These are phyloP conservation scores for Solanum sitiens DNA, from an alignment of 257 asterid genomes.

Conservation along the genomic window DNA sequence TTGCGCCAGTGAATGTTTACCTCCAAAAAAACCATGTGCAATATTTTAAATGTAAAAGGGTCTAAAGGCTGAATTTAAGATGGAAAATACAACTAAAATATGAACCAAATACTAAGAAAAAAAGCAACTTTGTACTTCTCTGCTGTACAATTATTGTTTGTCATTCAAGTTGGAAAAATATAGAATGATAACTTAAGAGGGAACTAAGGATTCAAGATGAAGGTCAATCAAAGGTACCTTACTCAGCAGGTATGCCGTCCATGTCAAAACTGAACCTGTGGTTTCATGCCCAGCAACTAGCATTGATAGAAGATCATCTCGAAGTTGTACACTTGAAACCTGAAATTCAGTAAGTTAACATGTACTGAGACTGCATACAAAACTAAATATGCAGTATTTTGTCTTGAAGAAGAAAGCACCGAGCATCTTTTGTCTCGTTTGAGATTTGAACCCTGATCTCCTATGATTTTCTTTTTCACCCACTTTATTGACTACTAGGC, in stretches of 20 bases:
- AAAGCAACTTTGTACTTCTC: not conserved
- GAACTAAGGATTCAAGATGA: not conserved
- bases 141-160: not conserved
- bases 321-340: conserved; percentile 86
- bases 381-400: not conserved
- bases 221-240: conserved; percentile 40
- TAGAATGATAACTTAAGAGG: not conserved
- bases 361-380: not conserved
- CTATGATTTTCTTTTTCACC: not conserved
- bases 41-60: not conserved
- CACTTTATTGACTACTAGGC: not conserved
- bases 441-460: not conserved
- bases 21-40: not conserved
- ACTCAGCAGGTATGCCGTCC: conserved; percentile 83
- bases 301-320: conserved; percentile 97
- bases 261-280: conserved; percentile 91
- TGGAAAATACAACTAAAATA: not conserved
- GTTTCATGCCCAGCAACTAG: conserved; percentile 99
- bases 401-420: not conserved
- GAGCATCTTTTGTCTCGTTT: not conserved
- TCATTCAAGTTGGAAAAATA: not conserved
- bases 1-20: not conserved
- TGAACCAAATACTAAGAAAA: not conserved
- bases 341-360: conserved; percentile 10
- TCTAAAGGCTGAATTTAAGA: not conserved